Conservation (phyloP, 257 asterid genomes). For the Nicotiana obtusifolia region DNA sequence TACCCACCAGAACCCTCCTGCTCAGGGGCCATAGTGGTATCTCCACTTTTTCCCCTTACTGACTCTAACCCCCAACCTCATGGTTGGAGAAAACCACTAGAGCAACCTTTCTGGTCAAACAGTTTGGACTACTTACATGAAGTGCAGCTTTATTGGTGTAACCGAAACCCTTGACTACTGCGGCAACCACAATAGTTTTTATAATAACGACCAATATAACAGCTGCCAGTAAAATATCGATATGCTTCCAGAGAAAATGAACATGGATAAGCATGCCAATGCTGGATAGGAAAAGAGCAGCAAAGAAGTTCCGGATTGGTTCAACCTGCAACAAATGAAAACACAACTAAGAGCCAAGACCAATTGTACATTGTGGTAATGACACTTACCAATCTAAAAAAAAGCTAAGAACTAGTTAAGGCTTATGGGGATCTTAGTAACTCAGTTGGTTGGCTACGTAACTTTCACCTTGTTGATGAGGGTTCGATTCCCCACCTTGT, state of each 20-base stretch:
- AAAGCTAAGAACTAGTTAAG: not conserved
- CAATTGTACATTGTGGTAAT: not conserved
- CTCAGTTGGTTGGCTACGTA: too few relatives aligned
- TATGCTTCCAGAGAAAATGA: slow-evolving; percentile 84
- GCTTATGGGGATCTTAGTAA: not conserved
- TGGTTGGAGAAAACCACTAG: not conserved
- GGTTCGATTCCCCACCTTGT: too few relatives aligned
- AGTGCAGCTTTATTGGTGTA: slow-evolving; percentile 68
- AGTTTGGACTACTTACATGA: slow-evolving; percentile 46
- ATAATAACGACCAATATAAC: slow-evolving; percentile 60
- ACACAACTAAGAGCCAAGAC: slow-evolving; percentile 21
- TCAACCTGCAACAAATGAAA: slow-evolving; percentile 53
- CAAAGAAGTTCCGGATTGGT: slow-evolving; percentile 74
- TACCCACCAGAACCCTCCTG: slow-evolving; percentile 5
- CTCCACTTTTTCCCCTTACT: not conserved
- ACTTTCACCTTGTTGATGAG: too few relatives aligned
- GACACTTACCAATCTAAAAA: not conserved
- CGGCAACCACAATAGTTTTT: slow-evolving; percentile 58
- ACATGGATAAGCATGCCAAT: slow-evolving; percentile 87
- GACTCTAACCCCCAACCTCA: not conserved
- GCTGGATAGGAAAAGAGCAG: slow-evolving; percentile 86
- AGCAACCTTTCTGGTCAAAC: slow-evolving; percentile 6
- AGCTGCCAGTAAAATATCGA: slow-evolving; percentile 72
- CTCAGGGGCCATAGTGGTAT: slow-evolving; percentile 3
- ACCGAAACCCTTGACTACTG: slow-evolving; percentile 77